These are phyloP conservation scores for Aschersonia sp. DNA, from an alignment of 2,329 filamentous ascomycete species.

Conservation along the genomic window DNA sequence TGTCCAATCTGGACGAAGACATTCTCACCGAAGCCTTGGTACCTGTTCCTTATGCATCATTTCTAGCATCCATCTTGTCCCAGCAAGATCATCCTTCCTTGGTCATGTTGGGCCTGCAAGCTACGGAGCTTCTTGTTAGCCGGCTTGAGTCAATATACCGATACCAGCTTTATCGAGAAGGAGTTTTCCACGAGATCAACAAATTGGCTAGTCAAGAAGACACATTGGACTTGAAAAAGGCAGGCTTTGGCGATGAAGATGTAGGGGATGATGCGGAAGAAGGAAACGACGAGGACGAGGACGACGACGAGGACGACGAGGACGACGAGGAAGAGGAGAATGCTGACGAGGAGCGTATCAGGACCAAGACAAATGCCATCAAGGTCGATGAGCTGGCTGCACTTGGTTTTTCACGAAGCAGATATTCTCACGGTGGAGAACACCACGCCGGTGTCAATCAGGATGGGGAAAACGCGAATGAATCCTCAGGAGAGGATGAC, in stretches of 20 bases:
- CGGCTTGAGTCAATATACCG: constrained; percentile 79
- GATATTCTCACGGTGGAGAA: constrained; percentile 2
- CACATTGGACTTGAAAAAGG: constrained; percentile 1
- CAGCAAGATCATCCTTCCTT: constrained; percentile 85
- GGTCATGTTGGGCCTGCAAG: constrained; percentile 76
- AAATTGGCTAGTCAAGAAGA: constrained; percentile 51
- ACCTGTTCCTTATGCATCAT: constrained; percentile 87
- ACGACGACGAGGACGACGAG: constrained; percentile 2
- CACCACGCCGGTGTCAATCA: constrained; percentile 19
- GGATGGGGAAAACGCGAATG: constrained; percentile 21
- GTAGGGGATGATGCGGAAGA: constrained; percentile 6
- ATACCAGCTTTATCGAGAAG: constrained; percentile 94
- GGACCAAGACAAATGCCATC: background rate
- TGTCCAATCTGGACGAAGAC: constrained; percentile 77
- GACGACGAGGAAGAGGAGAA: background rate
- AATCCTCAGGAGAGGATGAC: constrained; percentile 29
- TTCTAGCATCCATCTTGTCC: constrained; percentile 84
- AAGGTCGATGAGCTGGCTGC: background rate
- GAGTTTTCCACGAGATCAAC: constrained; percentile 80
- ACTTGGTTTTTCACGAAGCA: background rate
- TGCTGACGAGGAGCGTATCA: background rate
- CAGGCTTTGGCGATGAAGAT: constrained; percentile 6
- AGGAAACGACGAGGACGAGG: constrained; percentile 10
- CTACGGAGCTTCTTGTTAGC: constrained; percentile 73
- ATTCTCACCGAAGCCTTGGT: constrained; percentile 78